Evolutionary conservation across 768 basidiomycete species (phyloP), one percentile per base, ranked within the genome.

Genomic region (Pilatotrama ljubarskyi): DNA sequence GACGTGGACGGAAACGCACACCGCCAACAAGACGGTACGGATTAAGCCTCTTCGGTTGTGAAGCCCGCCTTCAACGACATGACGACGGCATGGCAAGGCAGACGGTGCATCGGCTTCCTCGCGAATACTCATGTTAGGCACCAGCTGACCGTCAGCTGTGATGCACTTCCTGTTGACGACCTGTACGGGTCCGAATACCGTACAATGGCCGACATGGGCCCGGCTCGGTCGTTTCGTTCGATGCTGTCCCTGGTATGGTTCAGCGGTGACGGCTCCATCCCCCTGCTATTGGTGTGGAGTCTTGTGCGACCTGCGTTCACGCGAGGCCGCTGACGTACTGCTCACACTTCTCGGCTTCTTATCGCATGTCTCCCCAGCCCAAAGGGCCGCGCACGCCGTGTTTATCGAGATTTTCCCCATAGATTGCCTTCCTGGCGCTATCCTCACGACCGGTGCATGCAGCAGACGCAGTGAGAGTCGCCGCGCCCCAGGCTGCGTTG

Each of bases 391-490:
- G 24, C 36, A 25, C 54, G 37, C 42, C 26, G 51, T 49, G 47
- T 51, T 61, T 56, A 47, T 51, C 49, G 49, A 61, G 60, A 61
- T 61, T 55, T 50, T 61, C 60, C 60, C 60, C 49, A 56, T 47
- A 61, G 60, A 61, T 61, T 61, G 60, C 54, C 54, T 61, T 55
- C 44, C 26, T 46, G 10, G 20, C 41, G 49, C 54, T 24, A 18
- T 50, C 59, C 59, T 55, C 59, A 47, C 53, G 24, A 13, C 43
- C 24, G 55, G 60, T 18, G 60, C 60, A 40, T 56, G 60, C 37
- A 37, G 37, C 32, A 20, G 25, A 40, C 49, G 49, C 35, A 46
- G 42, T 26, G 13, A 13, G 37, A n/a, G 36, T 44, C 40, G 37
- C 47, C 29, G 43, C 24, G 29, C 35, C 18, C 57, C n/a, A 6